These are phyloP conservation scores for Pythium pyrilobum DNA, from an alignment of 352 stramenopile species.

Conservation along the genomic window DNA sequence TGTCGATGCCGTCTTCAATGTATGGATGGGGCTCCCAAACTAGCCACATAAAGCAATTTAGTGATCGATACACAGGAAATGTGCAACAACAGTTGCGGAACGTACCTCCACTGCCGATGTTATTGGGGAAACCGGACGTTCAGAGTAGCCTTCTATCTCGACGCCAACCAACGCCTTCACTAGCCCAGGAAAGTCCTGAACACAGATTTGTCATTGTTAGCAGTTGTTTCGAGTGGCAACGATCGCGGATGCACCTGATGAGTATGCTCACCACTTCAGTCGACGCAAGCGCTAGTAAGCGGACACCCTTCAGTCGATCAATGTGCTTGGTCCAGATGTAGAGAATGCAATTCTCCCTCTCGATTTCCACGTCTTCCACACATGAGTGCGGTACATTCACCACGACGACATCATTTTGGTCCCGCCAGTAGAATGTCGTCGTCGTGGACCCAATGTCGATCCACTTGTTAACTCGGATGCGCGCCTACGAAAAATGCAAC, in stretches of 20 bases:
- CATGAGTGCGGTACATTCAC: conserved; percentile 51
- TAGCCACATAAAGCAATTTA: neutral
- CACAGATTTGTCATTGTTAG: neutral
- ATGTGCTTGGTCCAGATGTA: conserved; percentile 31
- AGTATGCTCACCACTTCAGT: neutral
- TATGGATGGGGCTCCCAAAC: conserved; percentile 22
- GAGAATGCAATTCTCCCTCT: conserved; percentile 21
- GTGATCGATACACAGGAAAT: neutral
- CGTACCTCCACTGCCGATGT: conserved; percentile 5
- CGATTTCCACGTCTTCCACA: conserved; percentile 35
- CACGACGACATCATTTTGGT: conserved; percentile 32
- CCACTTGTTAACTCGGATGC: conserved; percentile 42
- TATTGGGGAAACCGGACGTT: neutral
- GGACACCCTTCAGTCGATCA: conserved; percentile 18
- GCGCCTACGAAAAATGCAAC: conserved; percentile 18
- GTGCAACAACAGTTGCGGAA: neutral
- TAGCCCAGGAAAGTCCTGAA: conserved; percentile 20
- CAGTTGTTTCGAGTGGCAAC: neutral
- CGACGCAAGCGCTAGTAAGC: conserved; percentile 20
- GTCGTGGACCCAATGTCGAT: conserved; percentile 42
- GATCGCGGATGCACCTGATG: no score
- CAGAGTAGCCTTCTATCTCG: conserved; percentile 19
- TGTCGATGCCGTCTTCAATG: conserved; percentile 15
- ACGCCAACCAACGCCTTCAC: conserved; percentile 19
- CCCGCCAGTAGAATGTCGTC: conserved; percentile 45